phyloP scores from a whole-genome alignment of 2,329 filamentous ascomycete species.

The Coniochaeta sp. region DNA sequence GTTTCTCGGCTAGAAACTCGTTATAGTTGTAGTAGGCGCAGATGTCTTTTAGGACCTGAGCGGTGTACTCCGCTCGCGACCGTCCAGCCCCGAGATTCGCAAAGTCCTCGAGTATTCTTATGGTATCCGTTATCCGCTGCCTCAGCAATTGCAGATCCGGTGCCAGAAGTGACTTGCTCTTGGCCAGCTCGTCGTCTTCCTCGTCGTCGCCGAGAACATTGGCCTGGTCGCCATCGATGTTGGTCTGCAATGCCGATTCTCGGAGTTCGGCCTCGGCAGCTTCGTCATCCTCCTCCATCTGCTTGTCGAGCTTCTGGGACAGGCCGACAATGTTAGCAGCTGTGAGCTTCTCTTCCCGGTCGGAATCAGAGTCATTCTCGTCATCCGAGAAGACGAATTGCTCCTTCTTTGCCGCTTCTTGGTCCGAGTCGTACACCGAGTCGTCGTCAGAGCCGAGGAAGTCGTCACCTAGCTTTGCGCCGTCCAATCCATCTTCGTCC shows the following conservation, averaged over 20 bases:
- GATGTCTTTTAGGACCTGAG: constrained; percentile 81
- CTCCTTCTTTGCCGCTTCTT: constrained; percentile 40
- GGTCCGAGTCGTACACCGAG: constrained; percentile 67
- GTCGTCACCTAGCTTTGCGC: constrained; percentile 42
- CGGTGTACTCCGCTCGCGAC: constrained; percentile 81
- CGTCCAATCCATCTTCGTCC: constrained; percentile 26
- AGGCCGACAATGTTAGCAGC: constrained; percentile 94
- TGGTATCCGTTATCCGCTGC: constrained; percentile 83
- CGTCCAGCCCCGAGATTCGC: constrained; percentile 72
- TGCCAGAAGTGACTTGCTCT: constrained; percentile 58
- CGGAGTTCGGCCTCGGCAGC: constrained; percentile 81
- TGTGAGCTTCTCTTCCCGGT: constrained; percentile 83
- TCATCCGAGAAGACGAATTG: constrained; percentile 90
- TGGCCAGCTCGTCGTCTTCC: constrained; percentile 51
- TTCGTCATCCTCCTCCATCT: constrained; percentile 69
- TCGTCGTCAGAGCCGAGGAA: constrained; percentile 51
- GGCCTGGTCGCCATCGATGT: constrained; percentile 72
- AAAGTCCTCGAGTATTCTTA: constrained; percentile 87
- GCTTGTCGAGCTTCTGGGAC: constrained; percentile 73
- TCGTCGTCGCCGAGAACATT: constrained; percentile 52
- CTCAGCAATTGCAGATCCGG: constrained; percentile 87
- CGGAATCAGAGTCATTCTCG: constrained; percentile 84
- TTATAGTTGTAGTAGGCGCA: constrained; percentile 97
- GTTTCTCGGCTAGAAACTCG: constrained; percentile 88
- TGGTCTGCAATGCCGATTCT: constrained; percentile 82